Evolutionary conservation across 2,329 filamentous ascomycete genomes (phyloP).

Genomic region (Colletotrichum sp.): DNA sequence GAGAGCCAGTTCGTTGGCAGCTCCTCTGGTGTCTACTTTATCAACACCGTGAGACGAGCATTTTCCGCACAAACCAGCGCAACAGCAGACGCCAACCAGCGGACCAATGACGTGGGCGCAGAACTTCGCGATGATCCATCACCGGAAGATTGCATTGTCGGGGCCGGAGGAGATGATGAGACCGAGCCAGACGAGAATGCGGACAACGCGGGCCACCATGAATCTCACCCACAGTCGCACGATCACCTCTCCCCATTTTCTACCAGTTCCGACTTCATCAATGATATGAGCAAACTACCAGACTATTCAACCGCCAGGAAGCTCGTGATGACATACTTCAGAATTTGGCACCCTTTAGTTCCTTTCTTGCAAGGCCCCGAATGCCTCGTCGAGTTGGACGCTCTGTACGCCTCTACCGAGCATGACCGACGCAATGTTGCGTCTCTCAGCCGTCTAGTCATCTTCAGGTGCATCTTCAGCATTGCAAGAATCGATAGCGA

Average conservation of each 20-base stretch:
- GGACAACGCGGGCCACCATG: not conserved
- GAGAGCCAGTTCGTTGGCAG: slow-evolving; percentile 57
- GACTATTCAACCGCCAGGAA: slow-evolving; percentile 31
- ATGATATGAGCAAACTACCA: not conserved
- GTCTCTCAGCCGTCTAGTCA: slow-evolving; percentile 36
- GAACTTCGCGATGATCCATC: not conserved
- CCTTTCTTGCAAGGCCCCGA: slow-evolving; percentile 56
- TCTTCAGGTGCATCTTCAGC: slow-evolving; percentile 56
- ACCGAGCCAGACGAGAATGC: not conserved
- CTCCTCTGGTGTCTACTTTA: slow-evolving; percentile 57
- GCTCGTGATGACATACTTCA: slow-evolving; percentile 54
- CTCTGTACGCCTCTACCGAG: not conserved
- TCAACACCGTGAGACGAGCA: slow-evolving; percentile 57
- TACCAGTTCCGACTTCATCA: not conserved
- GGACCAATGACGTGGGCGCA: too few species aligned
- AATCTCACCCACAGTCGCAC: not conserved
- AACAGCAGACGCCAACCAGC: slow-evolving; percentile 23
- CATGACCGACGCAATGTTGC: not conserved
- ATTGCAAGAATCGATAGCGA: slow-evolving; percentile 41
- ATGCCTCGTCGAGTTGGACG: slow-evolving; percentile 48
- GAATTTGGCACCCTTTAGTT: slow-evolving; percentile 56
- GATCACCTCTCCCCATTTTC: not conserved
- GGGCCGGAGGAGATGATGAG: not conserved
- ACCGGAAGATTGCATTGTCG: slow-evolving; percentile 18
- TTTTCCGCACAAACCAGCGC: slow-evolving; percentile 39